Evolutionary conservation across 768 basidiomycete species (phyloP), one percentile per base, ranked within the genome.

Genomic region (Pleurotus citrinopileatus): DNA sequence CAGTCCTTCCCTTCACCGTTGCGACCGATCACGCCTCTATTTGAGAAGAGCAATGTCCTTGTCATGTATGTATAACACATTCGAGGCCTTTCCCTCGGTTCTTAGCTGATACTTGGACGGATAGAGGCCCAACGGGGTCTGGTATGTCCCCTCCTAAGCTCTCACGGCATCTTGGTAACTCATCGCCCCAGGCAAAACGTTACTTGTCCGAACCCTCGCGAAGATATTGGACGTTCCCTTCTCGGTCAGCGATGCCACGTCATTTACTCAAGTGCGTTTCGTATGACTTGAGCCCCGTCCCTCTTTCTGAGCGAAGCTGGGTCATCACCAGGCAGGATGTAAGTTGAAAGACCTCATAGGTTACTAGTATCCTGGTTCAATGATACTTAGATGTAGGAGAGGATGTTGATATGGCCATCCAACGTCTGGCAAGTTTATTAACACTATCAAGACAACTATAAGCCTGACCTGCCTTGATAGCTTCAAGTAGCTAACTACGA

Each of bases 41-140:
- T 96, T 51, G 95, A 98, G 76, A 98, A 98, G 78, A 94, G 91
- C 61, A 98, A 98, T 65, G 91, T 98, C 2, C 73, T 98, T 38
- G 86, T 98, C 55, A 80, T 98, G 94, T 94, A 65, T 60, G 80
- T 70, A 29, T 42, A 32, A n/a, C 47, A 3, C 12, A 45, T 27
- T 12, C 26, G 5, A 9, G 20, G 28, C 42, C 20, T 22, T 53
- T n/a, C 34, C 2, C 3, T 34, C 17, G 36, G 17, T 22, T 51
- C 15, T n/a, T 19, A 12, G 13, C 48, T 15, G 2, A 25, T 17
- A 19, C 27, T 28, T 26, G 6, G 44, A 2, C 27, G 46, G 42
- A 50, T 58, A 88, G 90, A 61, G 91, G 91, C 28, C 91, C 91
- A 15, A 93, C 91, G 51, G 91, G 91, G 54, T 91, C 91, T 51